Conservation (phyloP, 1,139 yeast genomes). For the Taphrina betulina region DNA sequence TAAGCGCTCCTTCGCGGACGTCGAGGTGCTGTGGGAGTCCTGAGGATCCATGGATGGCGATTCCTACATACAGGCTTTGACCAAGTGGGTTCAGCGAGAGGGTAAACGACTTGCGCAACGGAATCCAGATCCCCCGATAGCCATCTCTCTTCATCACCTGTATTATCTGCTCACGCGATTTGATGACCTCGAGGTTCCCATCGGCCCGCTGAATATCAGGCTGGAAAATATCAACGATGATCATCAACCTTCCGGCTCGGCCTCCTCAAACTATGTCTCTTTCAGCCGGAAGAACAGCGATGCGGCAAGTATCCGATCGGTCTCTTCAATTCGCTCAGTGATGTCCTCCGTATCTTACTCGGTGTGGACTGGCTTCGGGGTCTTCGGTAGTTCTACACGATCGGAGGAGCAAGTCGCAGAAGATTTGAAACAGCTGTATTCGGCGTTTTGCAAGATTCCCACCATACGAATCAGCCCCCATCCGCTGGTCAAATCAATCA, state of each 20-base stretch:
- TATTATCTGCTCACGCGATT: constrained; percentile 61
- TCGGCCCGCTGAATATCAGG: constrained; percentile 64
- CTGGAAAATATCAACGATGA: constrained; percentile 56
- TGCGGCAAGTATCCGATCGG: constrained; percentile 61
- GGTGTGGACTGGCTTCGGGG: constrained; percentile 42
- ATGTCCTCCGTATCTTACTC: constrained; percentile 50
- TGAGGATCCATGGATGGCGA: constrained; percentile 30
- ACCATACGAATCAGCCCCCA: constrained; percentile 62
- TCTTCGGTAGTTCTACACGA: constrained; percentile 11
- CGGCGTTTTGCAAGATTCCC: constrained; percentile 67
- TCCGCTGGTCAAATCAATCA: constrained; percentile 56
- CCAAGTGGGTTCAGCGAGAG: constrained; percentile 12
- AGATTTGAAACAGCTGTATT: constrained; percentile 59
- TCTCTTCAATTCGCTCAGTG: constrained; percentile 60
- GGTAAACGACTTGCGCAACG: constrained; percentile 30
- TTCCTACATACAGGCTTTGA: constrained; percentile 24
- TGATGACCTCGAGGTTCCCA: constrained; percentile 55
- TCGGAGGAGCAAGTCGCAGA: constrained; percentile 22
- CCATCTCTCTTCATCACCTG: constrained; percentile 58
- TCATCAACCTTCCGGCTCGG: not conserved
- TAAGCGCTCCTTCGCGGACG: too few species aligned
- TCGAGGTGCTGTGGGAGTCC: too few species aligned
- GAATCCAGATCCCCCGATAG: constrained; percentile 17
- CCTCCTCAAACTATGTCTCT: constrained; percentile 51
- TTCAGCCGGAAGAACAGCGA: constrained; percentile 57